phyloP scores from a whole-genome alignment of 2,329 filamentous ascomycete genomes.

The Aspergillus texensis region DNA sequence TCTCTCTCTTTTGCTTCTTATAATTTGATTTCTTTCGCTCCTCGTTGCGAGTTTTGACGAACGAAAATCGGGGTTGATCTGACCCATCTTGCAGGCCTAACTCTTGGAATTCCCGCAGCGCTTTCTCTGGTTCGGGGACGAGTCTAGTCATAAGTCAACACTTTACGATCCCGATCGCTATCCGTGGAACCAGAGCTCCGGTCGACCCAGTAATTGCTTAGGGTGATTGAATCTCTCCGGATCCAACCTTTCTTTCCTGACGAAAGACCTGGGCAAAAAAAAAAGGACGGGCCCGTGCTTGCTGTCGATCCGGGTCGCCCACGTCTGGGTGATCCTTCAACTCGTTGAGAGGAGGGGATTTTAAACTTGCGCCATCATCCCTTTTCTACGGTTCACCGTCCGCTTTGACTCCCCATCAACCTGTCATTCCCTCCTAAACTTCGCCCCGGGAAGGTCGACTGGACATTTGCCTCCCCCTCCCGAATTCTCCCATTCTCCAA shows the following conservation, averaged over 20 bases:
- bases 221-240: slow-evolving; percentile 22
- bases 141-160: slow-evolving; percentile 10
- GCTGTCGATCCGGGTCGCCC: slow-evolving; percentile 29
- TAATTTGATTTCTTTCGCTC: slow-evolving; percentile 1
- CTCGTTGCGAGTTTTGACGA: neutral
- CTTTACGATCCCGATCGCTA: slow-evolving; percentile 29
- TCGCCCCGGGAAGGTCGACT: slow-evolving; percentile 16
- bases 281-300: slow-evolving; percentile 25
- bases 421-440: slow-evolving; percentile 22
- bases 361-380: slow-evolving; percentile 25
- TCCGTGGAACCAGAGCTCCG: slow-evolving; percentile 30
- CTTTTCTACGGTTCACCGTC: slow-evolving; percentile 24
- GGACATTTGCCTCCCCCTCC: slow-evolving; percentile 24
- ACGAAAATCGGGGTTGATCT: slow-evolving; percentile 13
- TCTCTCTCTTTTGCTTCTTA: neutral
- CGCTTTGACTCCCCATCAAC: slow-evolving; percentile 21
- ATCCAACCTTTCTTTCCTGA: slow-evolving; percentile 16
- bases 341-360: slow-evolving; percentile 20
- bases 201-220: slow-evolving; percentile 20
- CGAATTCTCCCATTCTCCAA: slow-evolving; percentile 9
- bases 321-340: slow-evolving; percentile 33
- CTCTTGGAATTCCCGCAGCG: slow-evolving; percentile 33
- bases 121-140: slow-evolving; percentile 24
- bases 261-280: slow-evolving; percentile 10
- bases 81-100: slow-evolving; percentile 18